phyloP scores from a whole-genome alignment of 1,284 basidiomycete species.

The Wallemia ichthyophaga region DNA sequence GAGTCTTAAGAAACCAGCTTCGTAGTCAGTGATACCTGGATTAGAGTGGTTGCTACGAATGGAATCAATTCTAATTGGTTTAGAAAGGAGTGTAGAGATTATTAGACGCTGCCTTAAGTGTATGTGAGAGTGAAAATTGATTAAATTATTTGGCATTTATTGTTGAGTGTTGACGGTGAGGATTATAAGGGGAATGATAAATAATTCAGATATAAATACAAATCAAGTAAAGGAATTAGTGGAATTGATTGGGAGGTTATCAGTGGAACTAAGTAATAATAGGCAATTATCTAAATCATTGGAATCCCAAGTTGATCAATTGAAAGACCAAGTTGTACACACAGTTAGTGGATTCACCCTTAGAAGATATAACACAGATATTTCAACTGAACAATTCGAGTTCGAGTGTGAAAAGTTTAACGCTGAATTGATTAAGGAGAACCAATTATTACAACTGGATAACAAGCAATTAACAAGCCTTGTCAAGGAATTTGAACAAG shows the following conservation, averaged over 20 bases:
- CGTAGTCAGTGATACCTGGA: slow-evolving; percentile 62
- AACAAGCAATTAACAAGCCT: background rate
- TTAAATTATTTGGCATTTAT: too few relatives aligned
- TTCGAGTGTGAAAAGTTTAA: background rate
- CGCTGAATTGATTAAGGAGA: background rate
- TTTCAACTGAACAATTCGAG: background rate
- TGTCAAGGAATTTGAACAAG: background rate
- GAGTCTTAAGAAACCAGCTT: slow-evolving; percentile 64
- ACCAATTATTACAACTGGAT: background rate
- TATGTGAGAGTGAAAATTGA: too few relatives aligned
- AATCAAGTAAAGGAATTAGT: background rate
- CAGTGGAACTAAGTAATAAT: background rate
- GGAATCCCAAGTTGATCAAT: background rate
- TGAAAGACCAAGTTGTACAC: background rate
- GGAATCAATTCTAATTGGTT: slow-evolving; percentile 53
- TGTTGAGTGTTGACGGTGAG: too few relatives aligned
- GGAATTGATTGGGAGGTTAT: background rate
- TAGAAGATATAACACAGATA: background rate
- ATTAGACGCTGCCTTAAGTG: slow-evolving; percentile 61
- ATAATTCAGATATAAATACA: background rate
- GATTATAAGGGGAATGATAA: slow-evolving; percentile 12
- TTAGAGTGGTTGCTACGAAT: slow-evolving; percentile 78
- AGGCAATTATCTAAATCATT: background rate
- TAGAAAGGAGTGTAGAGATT: slow-evolving; percentile 61
- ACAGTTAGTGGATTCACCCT: background rate